Percentiles rank a stretch among this genome's conserved stretches.
Conservation (phyloP, 78 protist genomes). For the Dictyostelium firmibasis region DNA sequence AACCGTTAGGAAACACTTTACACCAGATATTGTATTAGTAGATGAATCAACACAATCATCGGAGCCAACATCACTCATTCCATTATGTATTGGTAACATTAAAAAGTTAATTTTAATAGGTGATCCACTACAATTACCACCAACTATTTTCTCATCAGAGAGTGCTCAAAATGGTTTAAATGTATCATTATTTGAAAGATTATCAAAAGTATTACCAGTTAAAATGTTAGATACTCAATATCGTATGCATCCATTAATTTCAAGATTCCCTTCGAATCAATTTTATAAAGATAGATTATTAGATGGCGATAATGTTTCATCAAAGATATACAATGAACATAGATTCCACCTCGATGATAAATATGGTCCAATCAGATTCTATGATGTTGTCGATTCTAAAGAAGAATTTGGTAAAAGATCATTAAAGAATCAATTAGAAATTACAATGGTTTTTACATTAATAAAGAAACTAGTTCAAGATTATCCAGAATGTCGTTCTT, state of each 20-base stretch:
- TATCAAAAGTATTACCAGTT: neutral
- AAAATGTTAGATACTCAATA: conserved; percentile 78
- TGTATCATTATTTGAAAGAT: conserved; percentile 10
- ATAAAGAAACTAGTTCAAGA: neutral
- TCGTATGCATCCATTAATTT: conserved; percentile 91
- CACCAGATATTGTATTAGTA: conserved; percentile 57
- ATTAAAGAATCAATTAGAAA: neutral
- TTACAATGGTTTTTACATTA: neutral
- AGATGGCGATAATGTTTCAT: conserved; percentile 37
- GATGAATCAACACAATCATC: conserved; percentile 91
- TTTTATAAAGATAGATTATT: conserved; percentile 78
- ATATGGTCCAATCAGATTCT: conserved; percentile 15
- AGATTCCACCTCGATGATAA: neutral
- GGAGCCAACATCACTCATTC: conserved; percentile 84
- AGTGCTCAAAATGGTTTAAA: neutral
- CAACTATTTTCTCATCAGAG: neutral
- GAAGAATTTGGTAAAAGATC: neutral
- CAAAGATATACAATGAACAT: neutral
- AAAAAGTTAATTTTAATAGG: conserved; percentile 7
- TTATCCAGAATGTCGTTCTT: neutral
- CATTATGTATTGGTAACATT: conserved; percentile 1
- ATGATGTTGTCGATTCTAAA: neutral
- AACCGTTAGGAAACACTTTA: neutral
- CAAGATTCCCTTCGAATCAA: conserved; percentile 74
- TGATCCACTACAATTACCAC: conserved; percentile 33